Evolutionary conservation across 345 rosid species (phyloP), one percentile per base, ranked within the genome.

Genomic region (Eucalyptus pauciflora): DNA sequence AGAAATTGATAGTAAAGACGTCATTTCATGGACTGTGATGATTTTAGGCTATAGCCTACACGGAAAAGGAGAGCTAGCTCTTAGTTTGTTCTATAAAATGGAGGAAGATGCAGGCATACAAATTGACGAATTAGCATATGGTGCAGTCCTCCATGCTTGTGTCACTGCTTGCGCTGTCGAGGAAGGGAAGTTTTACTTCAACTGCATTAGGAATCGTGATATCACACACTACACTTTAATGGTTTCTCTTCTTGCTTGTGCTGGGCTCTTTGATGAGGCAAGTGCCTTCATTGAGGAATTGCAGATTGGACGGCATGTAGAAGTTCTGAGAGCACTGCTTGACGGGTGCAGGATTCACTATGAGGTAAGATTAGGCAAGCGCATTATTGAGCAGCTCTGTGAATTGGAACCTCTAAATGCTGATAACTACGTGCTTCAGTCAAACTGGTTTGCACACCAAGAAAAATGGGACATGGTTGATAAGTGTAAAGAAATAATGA

Each of bases 11-110:
- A 81, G 86, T 86, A 94, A 88, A 87, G 95, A 94, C 81, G 86
- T 88, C 50, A 46, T 94, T 56, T 94, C 96, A 4, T 94, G 95
- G 94, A 93, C 95, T 45, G 91, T 94, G 90, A 94, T 94, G 92
- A 90, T 93, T 88, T 80, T 86, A 16, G 95, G 96, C 52, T 90
- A 90, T 79, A 94, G 92, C 92, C 85, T 94, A 87, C 94, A 94
- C 52, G 95, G 95, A 79, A 86, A 93, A 79, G 94, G 94, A 79
- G 91, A 89, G 87, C 85, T 56, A 33, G 96, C 93, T 89, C 58
- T 94, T n/a, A 89, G 56, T 83, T 89, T 92, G 88, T 90, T 94
- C 87, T 86, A 29, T 64, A 25, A 89, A 87, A 90, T 95, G 92
- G 93, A 92, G 88, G 89, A 91, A 50, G 92, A 91, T 17, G 52